phyloP scores from a whole-genome alignment of 2,329 filamentous ascomycete species.

The Cryphonectria japonica region DNA sequence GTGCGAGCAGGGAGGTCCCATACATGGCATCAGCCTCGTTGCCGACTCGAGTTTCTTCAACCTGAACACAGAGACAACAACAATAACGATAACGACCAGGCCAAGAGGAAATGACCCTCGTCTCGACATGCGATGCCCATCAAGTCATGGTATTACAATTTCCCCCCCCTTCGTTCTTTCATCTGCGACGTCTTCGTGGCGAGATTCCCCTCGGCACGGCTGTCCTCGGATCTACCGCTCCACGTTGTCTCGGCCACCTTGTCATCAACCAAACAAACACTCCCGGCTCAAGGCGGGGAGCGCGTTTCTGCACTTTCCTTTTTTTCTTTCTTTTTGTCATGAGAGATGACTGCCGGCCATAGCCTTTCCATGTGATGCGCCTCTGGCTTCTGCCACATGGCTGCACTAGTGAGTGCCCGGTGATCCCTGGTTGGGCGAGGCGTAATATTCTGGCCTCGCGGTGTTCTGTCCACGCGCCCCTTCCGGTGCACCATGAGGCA shows the following conservation, averaged over 20 bases:
- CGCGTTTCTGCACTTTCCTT: background rate
- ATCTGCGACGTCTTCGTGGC: background rate
- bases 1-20: background rate
- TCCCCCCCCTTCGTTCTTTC: too few species aligned
- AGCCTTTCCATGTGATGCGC: background rate
- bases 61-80: background rate
- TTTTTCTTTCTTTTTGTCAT: background rate
- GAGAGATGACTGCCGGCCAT: background rate
- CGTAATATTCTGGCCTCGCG: background rate
- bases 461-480: background rate
- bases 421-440: background rate
- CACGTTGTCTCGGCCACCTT: background rate
- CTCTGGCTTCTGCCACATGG: slow-evolving; percentile 3
- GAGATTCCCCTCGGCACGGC: background rate
- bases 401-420: background rate
- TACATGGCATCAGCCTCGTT: background rate
- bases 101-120: too few species aligned
- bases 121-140: too few species aligned
- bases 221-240: background rate
- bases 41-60: background rate
- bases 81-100: background rate
- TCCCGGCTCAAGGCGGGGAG: background rate
- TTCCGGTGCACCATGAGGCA: background rate
- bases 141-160: too few species aligned
- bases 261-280: background rate